Evolutionary conservation across 176 grass and related monocot species (phyloP).

Genomic region (Paspalum notatum): DNA sequence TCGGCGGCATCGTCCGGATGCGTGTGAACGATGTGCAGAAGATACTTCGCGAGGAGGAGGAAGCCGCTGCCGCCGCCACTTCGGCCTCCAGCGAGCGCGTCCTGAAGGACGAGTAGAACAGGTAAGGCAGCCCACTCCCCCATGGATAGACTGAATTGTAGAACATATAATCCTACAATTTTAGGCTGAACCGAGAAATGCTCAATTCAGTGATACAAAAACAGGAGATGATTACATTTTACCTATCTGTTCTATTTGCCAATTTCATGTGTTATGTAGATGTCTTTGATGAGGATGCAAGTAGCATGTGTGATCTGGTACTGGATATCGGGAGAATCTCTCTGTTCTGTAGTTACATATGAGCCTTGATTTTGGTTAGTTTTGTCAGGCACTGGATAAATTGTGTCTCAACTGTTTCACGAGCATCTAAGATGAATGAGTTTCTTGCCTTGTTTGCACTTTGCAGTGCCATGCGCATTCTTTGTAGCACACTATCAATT

Average conservation of each 20-base stretch:
- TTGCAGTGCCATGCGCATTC: background rate
- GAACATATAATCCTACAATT: background rate
- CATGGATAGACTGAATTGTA: background rate
- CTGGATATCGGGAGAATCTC: background rate
- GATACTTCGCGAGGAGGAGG: slow-evolving; percentile 60
- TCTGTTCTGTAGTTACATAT: background rate
- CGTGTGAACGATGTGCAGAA: slow-evolving; percentile 74
- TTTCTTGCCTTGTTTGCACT: background rate
- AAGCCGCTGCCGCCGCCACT: background rate
- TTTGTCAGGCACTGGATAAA: background rate
- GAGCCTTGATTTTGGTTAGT: background rate
- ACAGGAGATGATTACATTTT: background rate
- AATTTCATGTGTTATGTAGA: background rate
- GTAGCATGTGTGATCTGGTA: background rate
- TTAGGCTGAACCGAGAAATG: background rate
- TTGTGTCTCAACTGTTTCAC: background rate
- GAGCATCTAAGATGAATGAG: background rate
- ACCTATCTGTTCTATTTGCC: too few relatives aligned
- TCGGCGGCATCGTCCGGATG: slow-evolving; percentile 63
- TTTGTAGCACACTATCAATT: background rate
- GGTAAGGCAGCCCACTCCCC: slow-evolving; percentile 9
- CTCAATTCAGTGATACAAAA: background rate
- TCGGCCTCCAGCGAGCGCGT: slow-evolving; percentile 43
- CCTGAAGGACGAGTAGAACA: slow-evolving; percentile 58
- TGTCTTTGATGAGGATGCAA: background rate